Percentiles rank a stretch among this genome's conserved stretches.
Conservation (phyloP, 2,329 filamentous ascomycete genomes). For the Mycosphaerella sp. region DNA sequence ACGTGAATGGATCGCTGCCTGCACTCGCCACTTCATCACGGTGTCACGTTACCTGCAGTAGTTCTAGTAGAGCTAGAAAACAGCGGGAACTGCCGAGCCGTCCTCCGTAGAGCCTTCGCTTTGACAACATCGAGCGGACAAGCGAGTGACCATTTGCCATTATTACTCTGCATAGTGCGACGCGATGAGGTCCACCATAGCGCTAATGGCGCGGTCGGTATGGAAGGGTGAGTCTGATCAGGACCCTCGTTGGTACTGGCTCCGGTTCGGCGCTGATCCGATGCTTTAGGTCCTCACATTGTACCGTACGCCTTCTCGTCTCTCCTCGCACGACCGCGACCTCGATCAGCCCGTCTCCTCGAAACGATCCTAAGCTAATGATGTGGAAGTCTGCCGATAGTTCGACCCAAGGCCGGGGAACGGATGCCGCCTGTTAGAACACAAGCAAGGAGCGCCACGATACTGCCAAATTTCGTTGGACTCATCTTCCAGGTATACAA, state of each 20-base stretch:
- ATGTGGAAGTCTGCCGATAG: slow-evolving; percentile 54
- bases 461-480: slow-evolving; percentile 87
- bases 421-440: slow-evolving; percentile 70
- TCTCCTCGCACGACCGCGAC: neutral
- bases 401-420: slow-evolving; percentile 54
- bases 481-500: slow-evolving; percentile 87
- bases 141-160: neutral
- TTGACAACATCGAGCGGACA: slow-evolving; percentile 10
- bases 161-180: slow-evolving; percentile 10
- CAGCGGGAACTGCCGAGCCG: neutral
- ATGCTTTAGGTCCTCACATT: slow-evolving; percentile 57
- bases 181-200: slow-evolving; percentile 28
- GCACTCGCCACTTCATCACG: neutral
- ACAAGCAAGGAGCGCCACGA: slow-evolving; percentile 79
- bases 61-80: too few species aligned
- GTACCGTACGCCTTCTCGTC: slow-evolving; percentile 53
- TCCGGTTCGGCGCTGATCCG: slow-evolving; percentile 13
- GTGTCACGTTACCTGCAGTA: neutral
- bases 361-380: slow-evolving; percentile 7
- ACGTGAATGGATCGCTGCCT: slow-evolving; percentile 3
- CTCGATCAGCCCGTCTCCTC: neutral
- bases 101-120: slow-evolving; percentile 11
- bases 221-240: slow-evolving; percentile 67
- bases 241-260: neutral
- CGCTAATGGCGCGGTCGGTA: slow-evolving; percentile 60